Evolutionary conservation across 768 basidiomycete species (phyloP).

Genomic region (Gymnopilus junonius): DNA sequence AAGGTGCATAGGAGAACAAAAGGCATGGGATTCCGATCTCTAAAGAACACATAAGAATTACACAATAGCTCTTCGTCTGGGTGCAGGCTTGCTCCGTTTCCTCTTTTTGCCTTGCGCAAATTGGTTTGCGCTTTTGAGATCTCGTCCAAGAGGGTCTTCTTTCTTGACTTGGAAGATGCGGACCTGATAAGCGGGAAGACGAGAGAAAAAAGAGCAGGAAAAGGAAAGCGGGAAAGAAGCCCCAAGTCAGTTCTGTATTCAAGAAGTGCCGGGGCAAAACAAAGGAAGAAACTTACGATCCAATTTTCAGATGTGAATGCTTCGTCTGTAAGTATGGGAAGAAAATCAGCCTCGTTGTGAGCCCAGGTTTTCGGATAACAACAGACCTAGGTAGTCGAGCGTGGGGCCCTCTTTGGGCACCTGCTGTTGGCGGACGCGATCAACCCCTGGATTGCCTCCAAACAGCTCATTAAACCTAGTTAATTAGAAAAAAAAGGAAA

Average conservation of each 20-base stretch:
- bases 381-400: conserved; percentile 86
- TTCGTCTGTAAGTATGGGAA: conserved; percentile 65
- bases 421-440: conserved; percentile 89
- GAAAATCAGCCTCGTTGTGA: conserved; percentile 9
- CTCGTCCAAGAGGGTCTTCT: conserved; percentile 89
- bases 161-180: conserved; percentile 96
- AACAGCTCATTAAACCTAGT: conserved; percentile 85
- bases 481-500: conserved; percentile 1
- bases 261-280: background rate
- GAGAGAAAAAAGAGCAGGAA: background rate
- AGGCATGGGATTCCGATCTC: background rate
- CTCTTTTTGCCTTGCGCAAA: conserved; percentile 90
- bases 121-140: conserved; percentile 84
- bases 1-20: background rate
- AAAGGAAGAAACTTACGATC: conserved; percentile 70
- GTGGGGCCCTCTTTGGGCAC: conserved; percentile 79
- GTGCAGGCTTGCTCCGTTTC: conserved; percentile 75
- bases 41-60: conserved; percentile 26
- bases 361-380: background rate
- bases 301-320: conserved; percentile 99
- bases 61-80: conserved; percentile 57
- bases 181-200: conserved; percentile 47
- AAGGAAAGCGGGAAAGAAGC: background rate
- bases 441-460: conserved; percentile 69
- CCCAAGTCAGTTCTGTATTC: background rate